These are phyloP conservation scores for Carex kokanica DNA, from an alignment of 176 grass and related monocot species.

Conservation along the genomic window DNA sequence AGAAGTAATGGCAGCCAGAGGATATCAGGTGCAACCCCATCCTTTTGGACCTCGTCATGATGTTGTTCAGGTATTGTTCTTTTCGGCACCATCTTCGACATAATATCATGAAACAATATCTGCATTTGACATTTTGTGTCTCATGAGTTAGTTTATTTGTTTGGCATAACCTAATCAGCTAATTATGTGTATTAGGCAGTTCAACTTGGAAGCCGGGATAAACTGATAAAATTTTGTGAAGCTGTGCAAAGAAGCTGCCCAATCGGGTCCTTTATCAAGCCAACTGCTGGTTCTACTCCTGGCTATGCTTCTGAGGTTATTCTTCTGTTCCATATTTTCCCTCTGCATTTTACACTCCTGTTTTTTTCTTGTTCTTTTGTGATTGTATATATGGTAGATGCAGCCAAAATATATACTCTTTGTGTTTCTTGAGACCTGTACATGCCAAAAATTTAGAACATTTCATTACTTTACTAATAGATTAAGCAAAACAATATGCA, in stretches of 20 bases:
- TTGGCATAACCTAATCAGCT: background rate
- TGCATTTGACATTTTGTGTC: background rate
- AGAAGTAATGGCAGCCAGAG: conserved; percentile 72
- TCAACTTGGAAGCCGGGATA: conserved; percentile 68
- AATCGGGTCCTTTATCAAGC: conserved; percentile 83
- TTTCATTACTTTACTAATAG: background rate
- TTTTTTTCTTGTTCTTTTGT: background rate
- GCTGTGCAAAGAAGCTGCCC: conserved; percentile 81
- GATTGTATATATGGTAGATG: background rate
- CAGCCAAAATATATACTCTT: background rate
- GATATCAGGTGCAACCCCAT: conserved; percentile 80
- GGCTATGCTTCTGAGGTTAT: conserved; percentile 95
- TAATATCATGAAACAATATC: background rate
- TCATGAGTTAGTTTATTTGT: background rate
- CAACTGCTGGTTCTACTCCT: conserved; percentile 80
- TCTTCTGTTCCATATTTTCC: background rate
- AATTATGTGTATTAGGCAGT: conserved; percentile 51
- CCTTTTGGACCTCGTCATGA: conserved; percentile 56
- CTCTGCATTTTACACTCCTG: background rate
- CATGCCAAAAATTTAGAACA: background rate
- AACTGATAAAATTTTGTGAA: conserved; percentile 82
- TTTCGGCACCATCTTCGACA: background rate
- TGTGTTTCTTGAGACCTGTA: background rate
- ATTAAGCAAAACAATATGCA: background rate
- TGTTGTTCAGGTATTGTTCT: conserved; percentile 70